phyloP scores from a whole-genome alignment of 2,329 filamentous ascomycete genomes.

The Nannizziopsis barbatae region DNA sequence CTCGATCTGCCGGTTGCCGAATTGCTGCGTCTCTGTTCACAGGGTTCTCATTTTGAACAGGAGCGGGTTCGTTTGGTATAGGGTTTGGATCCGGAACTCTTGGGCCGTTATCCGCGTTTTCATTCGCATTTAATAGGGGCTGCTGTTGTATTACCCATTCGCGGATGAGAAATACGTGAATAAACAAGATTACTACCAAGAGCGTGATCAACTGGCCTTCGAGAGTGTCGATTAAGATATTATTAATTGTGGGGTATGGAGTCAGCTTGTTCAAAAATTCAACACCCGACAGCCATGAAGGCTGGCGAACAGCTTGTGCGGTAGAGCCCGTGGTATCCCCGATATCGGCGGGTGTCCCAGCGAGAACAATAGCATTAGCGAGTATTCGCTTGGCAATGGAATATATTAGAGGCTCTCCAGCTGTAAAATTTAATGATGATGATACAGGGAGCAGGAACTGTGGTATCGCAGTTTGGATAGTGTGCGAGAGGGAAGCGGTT shows the following conservation, averaged over 20 bases:
- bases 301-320: conserved; percentile 27
- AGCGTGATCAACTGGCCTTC: conserved; percentile 93
- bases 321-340: conserved; percentile 21
- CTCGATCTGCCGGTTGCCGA: no score
- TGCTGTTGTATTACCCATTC: conserved; percentile 99
- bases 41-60: neutral
- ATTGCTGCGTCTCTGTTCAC: no score
- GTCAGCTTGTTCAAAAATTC: conserved; percentile 49
- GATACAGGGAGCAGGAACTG: conserved; percentile 28
- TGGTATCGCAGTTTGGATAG: conserved; percentile 21
- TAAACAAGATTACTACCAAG: conserved; percentile 83
- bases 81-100: conserved; percentile 42
- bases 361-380: conserved; percentile 20
- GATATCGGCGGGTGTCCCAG: conserved; percentile 20
- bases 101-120: conserved; percentile 32
- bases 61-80: conserved; percentile 26
- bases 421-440: conserved; percentile 33
- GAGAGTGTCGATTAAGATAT: conserved; percentile 66
- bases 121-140: conserved; percentile 75
- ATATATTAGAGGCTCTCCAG: conserved; percentile 37
- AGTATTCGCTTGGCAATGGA: conserved; percentile 37
- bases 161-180: conserved; percentile 88
- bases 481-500: conserved; percentile 16
- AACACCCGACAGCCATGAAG: conserved; percentile 49
- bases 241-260: conserved; percentile 60